Evolutionary conservation across 2,329 filamentous ascomycete species (phyloP), one percentile per base, ranked within the genome.

Genomic region (Zarea fungicola): DNA sequence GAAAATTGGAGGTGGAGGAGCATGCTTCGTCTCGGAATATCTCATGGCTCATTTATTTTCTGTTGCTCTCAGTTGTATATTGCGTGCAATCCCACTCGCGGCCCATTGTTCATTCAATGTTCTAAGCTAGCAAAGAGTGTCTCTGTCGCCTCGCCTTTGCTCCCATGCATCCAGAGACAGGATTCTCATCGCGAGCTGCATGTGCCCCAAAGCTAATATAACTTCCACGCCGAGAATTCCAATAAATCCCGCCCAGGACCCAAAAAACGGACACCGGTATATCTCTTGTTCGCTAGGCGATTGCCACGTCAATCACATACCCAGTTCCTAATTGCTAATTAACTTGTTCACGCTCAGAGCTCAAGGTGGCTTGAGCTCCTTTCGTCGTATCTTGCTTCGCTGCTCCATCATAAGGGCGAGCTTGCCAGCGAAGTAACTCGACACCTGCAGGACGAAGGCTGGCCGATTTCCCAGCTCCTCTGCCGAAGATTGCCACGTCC

Each of bases 381-480:
- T 65, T 10, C 64, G 60, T 49, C 54, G 59, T 32, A 64, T 42
- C 54, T 61, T 65, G 13, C 55, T 52, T 4, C 49, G 40, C 10
- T 48, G 31, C 3, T 46, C 35, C 39, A 57, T 50, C 9, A 62
- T 50, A 10, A 56, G 55, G 5, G 37, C 52, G 23, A 67, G 55
- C 50, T 62, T 65, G 19, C 29, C 50, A 7, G 65, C 61, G 53
- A 67, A 66, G 8, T 56, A 58, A 22, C 53, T 56, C 7, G 63
- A 65, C 6, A 67, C 63, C 8, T 55, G 54, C 6, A 52, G 54
- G 23, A 67, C 56, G 49, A 67, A 67, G 18, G 52, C 53, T 5
- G 63, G 60, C 16, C 58, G 52, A 29, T 64, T 56, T 19, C 40
- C 39, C 18, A 67, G 50, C 21, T 57, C 55, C 10, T 59, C 57